Base-by-base conservation (phyloP, 2,329 filamentous ascomycete species). In the Cyphellophora attinorum region DNA sequence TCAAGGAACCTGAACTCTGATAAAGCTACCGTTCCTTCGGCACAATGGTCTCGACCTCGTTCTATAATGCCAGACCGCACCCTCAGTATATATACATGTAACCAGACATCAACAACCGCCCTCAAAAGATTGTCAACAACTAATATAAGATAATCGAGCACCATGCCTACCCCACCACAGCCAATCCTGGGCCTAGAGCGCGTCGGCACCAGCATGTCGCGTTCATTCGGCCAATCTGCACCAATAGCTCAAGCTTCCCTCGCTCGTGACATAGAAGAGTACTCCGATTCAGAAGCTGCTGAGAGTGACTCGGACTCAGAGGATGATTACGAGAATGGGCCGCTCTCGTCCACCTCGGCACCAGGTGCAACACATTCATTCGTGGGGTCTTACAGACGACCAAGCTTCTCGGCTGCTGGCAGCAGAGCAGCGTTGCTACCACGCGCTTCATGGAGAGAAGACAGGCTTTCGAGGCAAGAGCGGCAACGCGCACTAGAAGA, bases 401-500 rank as follows among this genome's bases (percentile, higher is more conserved):
- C 85, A 1, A 82, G 77, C 46, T 81, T 79, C 52, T 78, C 91
- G 18, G 83, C 74, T 40, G 81, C 80, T 10, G 79, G 79, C 15
- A 71, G 76, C 2, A 70, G 85, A 35, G 79, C 81, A 3, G 73
- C 80, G 4, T 68, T 93, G 39, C 71, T 84, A 16, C 74, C 76
- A 12, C 39, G 29, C 32, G 6, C 51, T 55, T 34, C 21, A 25
- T 46, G 45, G 15, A 41, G 45, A 28, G 64, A 65, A 10, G 63
- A 63, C 21, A 59, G 59, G 30, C 41, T 74, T 30, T 66, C 62
- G 2, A 67, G 67, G 43, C 61, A 62, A 43, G 74, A 79, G 44
- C 61, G 66, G 16, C 64, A 72, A 32, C 63, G 61, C 28, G 65
- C 67, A 3, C 60, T 71, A 33, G 61, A 69, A 31, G 72, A 78